Evolutionary conservation across 2,329 filamentous ascomycete genomes (phyloP), one percentile per base, ranked within the genome.

Genomic region (Aureobasidium vineae): DNA sequence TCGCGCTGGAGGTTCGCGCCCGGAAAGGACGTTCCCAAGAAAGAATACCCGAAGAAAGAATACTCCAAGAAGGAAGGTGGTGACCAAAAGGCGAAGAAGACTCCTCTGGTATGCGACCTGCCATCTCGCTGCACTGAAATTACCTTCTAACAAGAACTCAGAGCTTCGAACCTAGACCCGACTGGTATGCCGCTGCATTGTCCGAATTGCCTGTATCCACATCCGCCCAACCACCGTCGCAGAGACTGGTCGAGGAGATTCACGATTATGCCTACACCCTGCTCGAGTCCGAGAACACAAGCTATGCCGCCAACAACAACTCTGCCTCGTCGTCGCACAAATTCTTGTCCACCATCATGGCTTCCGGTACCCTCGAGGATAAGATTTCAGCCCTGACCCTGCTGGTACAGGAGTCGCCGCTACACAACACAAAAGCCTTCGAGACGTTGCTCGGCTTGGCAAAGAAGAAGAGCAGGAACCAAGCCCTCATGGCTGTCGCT

Each of bases 341-440:
- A 77, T 99, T 99, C 82, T 88, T 98, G 83, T 91, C 93, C 1
- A 96, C 92, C 21, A 97, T 99, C 76, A 97, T 98, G 91, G 83
- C 92, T 11, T 96, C 93, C 1, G 95, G 95, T 82, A 99, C 96
- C 11, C 86, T 98, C 72, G 96, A 92, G 66, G 95, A 99, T 77
- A 98, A 97, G 77, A 90, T 98, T 50, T 99, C 95, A 2, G 96
- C 95, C 3, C 82, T 99, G 73, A 99, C 95, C 5, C 83, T 99
- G 71, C 90, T 95, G 66, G 88, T 97, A 15, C 96, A 99, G 80
- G 95, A 99, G 78, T 98, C 96, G 10, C 95, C 95, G 21, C 81
- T 98, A 61, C 95, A 99, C 78, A 98, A 93, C 69, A 88, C 87
- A 69, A 94, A 95, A 74, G 90, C 93, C 0, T 88, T 98, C 69